A percentile compares a stretch with the other conserved stretches of the same genome.
phyloP scores from a whole-genome alignment of 495 filamentous ascomycete genomes.

The Tuber brumale region DNA sequence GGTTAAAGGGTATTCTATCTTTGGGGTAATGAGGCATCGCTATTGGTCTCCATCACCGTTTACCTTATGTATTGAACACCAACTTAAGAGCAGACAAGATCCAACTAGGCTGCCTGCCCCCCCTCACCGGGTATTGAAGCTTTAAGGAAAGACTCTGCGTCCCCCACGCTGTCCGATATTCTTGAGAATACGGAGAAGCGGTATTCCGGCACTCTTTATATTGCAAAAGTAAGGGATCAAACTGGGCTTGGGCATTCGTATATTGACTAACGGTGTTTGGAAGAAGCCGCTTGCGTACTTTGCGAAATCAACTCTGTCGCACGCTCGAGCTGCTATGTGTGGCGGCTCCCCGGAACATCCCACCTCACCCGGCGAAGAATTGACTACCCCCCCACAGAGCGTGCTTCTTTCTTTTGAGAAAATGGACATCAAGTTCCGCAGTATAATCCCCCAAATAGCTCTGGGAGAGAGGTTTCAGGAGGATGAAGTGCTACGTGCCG shows the following conservation, averaged over 20 bases:
- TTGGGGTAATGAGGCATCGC: not conserved
- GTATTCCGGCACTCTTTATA: slow-evolving; percentile 82
- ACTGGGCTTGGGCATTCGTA: not conserved
- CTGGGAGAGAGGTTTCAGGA: slow-evolving; percentile 56
- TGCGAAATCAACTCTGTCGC: slow-evolving; percentile 85
- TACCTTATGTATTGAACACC: not conserved
- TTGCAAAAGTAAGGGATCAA: slow-evolving; percentile 60
- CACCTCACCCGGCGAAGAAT: slow-evolving; percentile 42
- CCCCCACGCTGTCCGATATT: slow-evolving; percentile 57
- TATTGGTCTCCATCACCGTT: not conserved
- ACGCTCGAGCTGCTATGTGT: slow-evolving; percentile 71
- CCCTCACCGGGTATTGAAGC: slow-evolving; percentile 3
- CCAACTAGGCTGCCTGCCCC: slow-evolving; percentile 9
- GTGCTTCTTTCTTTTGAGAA: slow-evolving; percentile 64
- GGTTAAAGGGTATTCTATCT: too few relatives aligned
- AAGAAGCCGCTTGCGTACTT: slow-evolving; percentile 91
- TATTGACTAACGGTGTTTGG: slow-evolving; percentile 34
- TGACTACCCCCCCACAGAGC: slow-evolving; percentile 62
- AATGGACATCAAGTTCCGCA: slow-evolving; percentile 82
- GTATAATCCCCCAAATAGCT: slow-evolving; percentile 68
- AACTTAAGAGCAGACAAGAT: slow-evolving; percentile 5
- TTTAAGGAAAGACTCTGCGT: slow-evolving; percentile 21
- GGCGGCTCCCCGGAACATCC: slow-evolving; percentile 48
- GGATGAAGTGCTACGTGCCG: too few relatives aligned
- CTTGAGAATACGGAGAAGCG: slow-evolving; percentile 64